phyloP scores from a whole-genome alignment of 1,139 yeast genomes.

The Arxiozyma slooffiae region DNA sequence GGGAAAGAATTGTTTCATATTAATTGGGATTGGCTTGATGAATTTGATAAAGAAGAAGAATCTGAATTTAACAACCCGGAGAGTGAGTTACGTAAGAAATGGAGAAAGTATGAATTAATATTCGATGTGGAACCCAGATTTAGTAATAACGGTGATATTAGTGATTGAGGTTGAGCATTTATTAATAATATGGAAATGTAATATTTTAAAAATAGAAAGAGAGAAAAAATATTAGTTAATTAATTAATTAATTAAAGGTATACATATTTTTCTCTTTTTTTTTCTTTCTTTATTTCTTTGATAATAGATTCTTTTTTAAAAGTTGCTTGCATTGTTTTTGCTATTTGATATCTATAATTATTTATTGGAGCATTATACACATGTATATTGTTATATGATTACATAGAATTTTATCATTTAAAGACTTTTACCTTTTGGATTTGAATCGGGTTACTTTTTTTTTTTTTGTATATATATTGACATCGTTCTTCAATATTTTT shows the following conservation, averaged over 20 bases:
- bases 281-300: neutral
- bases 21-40: slow-evolving; percentile 42
- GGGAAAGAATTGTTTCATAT: slow-evolving; percentile 17
- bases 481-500: no score
- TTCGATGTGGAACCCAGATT: slow-evolving; percentile 31
- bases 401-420: neutral
- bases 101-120: slow-evolving; percentile 30
- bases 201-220: no score
- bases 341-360: neutral
- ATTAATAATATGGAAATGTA: neutral
- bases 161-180: slow-evolving; percentile 17
- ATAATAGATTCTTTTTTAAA: no score
- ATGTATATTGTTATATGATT: no score
- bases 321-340: neutral
- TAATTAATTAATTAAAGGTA: no score
- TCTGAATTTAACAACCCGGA: slow-evolving; percentile 22
- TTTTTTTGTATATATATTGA: no score
- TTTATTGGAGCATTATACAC: no score
- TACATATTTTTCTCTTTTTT: no score
- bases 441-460: no score
- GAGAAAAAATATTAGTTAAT: no score
- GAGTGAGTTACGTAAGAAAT: slow-evolving; percentile 27
- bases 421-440: no score
- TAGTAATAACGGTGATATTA: slow-evolving; percentile 25
- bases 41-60: slow-evolving; percentile 36